Conservation (phyloP, 148 eudicot species). For the Rhododendron kiyosumense region DNA sequence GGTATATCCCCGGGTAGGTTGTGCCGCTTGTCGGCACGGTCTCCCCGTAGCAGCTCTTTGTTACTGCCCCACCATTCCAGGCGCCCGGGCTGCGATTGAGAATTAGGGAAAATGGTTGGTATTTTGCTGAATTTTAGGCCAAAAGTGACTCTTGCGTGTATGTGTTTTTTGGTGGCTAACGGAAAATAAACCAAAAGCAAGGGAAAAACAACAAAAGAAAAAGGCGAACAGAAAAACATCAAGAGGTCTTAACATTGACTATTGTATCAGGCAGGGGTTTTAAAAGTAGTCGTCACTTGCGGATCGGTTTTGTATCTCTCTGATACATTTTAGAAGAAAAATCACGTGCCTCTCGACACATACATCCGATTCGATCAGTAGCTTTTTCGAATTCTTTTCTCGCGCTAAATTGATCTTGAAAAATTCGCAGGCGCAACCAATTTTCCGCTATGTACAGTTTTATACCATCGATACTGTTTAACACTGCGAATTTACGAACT, state of each 20-base stretch:
- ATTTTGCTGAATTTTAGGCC: neutral
- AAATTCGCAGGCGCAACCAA: too few species aligned
- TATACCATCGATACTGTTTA: too few species aligned
- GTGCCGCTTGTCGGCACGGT: constrained; percentile 51
- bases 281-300: too few species aligned
- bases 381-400: too few species aligned
- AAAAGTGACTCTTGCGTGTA: neutral
- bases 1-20: constrained; percentile 33
- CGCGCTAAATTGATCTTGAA: too few species aligned
- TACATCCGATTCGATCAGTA: too few species aligned
- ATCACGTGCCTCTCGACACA: too few species aligned
- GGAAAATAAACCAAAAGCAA: neutral
- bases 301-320: too few species aligned
- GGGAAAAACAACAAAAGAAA: neutral
- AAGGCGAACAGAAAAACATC: neutral
- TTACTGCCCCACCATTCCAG: constrained; percentile 7
- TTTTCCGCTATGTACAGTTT: too few species aligned
- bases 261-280: too few species aligned
- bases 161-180: neutral
- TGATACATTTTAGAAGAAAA: too few species aligned
- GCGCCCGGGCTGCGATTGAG: constrained; percentile 46
- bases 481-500: too few species aligned
- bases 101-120: neutral
- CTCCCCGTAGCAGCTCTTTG: constrained; percentile 75
- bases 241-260: neutral